Conservation (phyloP, 345 rosid genomes). For the Excoecaria agallocha region DNA sequence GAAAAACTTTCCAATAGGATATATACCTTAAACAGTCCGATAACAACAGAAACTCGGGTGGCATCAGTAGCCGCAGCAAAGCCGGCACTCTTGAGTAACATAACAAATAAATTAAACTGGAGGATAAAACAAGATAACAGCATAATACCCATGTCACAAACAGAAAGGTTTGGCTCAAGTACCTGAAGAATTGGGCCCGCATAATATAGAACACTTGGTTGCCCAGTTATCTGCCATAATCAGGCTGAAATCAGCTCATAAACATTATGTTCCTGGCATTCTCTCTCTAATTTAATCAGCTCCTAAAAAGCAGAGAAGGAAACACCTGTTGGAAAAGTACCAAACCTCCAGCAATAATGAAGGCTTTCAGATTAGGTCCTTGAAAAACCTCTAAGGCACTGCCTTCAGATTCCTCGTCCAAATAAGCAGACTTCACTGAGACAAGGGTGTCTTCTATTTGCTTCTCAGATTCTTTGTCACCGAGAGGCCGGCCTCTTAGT, state of each 20-base stretch:
- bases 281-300: neutral
- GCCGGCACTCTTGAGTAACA: constrained; percentile 31
- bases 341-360: constrained; percentile 88
- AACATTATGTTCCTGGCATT: constrained; percentile 7
- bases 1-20: neutral
- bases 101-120: constrained; percentile 7
- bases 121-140: neutral
- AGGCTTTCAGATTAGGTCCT: constrained; percentile 88
- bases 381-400: constrained; percentile 80
- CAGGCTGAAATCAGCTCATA: constrained; percentile 19
- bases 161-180: constrained; percentile 15
- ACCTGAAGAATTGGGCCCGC: constrained; percentile 41
- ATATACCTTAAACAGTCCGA: constrained; percentile 33
- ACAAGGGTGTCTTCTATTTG: constrained; percentile 66
- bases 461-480: constrained; percentile 67
- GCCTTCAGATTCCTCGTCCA: constrained; percentile 60
- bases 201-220: constrained; percentile 36
- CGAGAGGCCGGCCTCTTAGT: constrained; percentile 72
- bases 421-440: constrained; percentile 63
- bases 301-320: constrained; percentile 9
- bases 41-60: constrained; percentile 32
- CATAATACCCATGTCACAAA: constrained; percentile 10
- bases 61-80: constrained; percentile 38
- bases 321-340: constrained; percentile 96
- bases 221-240: constrained; percentile 33